Base-by-base conservation (phyloP, 495 filamentous ascomycete genomes). In the Daldinia childiae region DNA sequence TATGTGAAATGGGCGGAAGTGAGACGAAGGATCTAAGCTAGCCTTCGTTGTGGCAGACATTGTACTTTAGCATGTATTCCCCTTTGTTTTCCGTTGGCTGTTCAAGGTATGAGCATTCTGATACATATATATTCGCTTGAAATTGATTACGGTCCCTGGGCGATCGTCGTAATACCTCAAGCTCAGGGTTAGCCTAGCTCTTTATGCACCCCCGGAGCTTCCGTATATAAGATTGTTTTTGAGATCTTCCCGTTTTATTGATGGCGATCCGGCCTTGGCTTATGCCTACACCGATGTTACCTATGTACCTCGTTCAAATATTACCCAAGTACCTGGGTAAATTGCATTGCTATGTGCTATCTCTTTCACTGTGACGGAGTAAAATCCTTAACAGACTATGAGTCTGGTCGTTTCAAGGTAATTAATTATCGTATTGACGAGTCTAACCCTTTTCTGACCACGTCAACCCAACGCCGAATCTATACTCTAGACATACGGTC, bases 61-160 rank as follows among this genome's bases (percentile, higher is more conserved):
- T 74, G 71, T 74, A 74, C 63, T 74, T 55, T 71, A 67, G 66
- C 67, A 73, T 70, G 66, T 74, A 74, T 71, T 74, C 71, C 62
- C 63, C 50, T 74, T 74, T 67, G 67, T 74, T 60, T 21, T 66
- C 50, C 39, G 36, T 66, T 66, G 39, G 43, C 30, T 38, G 30
- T 27, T 60, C 21, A 41, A 74, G 58, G 52, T 52, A 64, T 36
- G 48, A 65, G 71, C 58, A 71, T 71, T 67, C 58, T 68, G 66
- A 41, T 71, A 71, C 68, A 70, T 74, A 71, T 71, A 70, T 74
- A 71, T 64, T 71, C 32, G 54, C 60, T 62, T 64, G 56, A 55
- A 39, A 45, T 57, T 66, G 34, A 57, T 36, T 63, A 62, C 50
- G 39, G 26, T 45, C 41, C 27, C 41, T 48, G 24, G 61, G 57